Base-by-base conservation (phyloP, 805 yeast genomes). In the Saccharomycopsis babjevae region DNA sequence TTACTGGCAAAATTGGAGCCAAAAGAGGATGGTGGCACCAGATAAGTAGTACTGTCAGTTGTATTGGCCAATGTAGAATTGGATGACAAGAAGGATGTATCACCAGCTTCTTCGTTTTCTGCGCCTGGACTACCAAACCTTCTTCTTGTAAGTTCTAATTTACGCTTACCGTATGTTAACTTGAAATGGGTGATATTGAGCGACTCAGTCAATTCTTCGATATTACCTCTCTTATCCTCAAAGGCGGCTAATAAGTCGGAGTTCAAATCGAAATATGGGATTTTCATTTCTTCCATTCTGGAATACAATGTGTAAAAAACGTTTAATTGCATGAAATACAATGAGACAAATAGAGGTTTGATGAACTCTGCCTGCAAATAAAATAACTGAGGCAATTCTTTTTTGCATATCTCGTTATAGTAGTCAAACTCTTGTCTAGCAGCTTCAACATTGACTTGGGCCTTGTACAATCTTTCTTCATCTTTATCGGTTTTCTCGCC, bases 311-410 rank as follows among this genome's bases (percentile, higher is more conserved):
- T 91, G 79, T 94, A 94, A 74, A 92, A 94, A 61, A 94, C 90
- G 77, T 94, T 94, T 77, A 94, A 82, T 77, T 94, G 99, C 98
- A 94, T 94, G 79, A 84, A 94, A 76, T 94, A 94, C 73, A 94
- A 86, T 60, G 96, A 86, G 68, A 93, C 94, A 75, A 94, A 94
- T 68, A 94, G 78, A 20, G 99, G 99, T 70, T 85, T 86, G 71
- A 94, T 92, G 71, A 94, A 90, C 68, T 91, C 94, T 4, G 91
- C 88, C 73, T 94, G 97, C 74, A 94, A 78, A 68, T 82, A 83
- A 74, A 94, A 94, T 71, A 94, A 77, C 54, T 88, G 76, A 25
- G 99, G 99, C 63, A 94, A 78, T 73, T 94, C 98, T 43, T 79
- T 83, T 75, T 92, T 93, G 74, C 96, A 79, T 89, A 94, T 84